Evolutionary conservation across 768 basidiomycete species (phyloP), one percentile per base, ranked within the genome.

Genomic region (Serendipita sp.): DNA sequence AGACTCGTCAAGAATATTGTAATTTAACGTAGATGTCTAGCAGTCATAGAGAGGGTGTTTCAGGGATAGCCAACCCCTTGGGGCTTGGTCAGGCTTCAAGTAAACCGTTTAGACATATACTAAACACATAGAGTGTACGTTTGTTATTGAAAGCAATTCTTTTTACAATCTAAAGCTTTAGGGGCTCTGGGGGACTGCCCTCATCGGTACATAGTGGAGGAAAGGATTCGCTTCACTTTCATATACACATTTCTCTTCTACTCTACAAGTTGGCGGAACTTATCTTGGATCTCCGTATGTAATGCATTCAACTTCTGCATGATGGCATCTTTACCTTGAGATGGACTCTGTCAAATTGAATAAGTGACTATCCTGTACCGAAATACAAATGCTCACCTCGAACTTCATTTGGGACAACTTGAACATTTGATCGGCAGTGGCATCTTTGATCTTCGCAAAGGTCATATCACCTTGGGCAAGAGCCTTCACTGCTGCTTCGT

Each of bases 371-470:
- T 38, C 35, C 10, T 7, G 56, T 5, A 56, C 35, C 11, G 69
- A 46, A 11, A 41, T 54, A 58, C 4, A 46, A 37, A 38, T 10
- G 68, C 83, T 58, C 70, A 92, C 92, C 85, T 96, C 92, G 72
- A 96, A 97, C 74, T 97, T 98, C 92, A 95, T 94, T 75, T 98
- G 94, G 53, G 92, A 95, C n/a, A 99, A 83, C 75, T 93, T 92
- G 79, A 87, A 98, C 83, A 93, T 89, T 67, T 96, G 75, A 71
- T 99, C 96, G 62, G 81, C 76, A 3, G 91, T 82, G 13, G 85
- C 79, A 68, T 97, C 94, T 72, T 89, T 89, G 74, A 98, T 87
- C 79, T 84, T 86, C 38, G 84, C 77, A 71, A 92, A 95, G 18
- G 91, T 91, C 66, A 88, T 76, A 70, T 92, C 89, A 63, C 86